Base-by-base conservation (phyloP, 179 eudicot species). In the Nepenthes alata region DNA sequence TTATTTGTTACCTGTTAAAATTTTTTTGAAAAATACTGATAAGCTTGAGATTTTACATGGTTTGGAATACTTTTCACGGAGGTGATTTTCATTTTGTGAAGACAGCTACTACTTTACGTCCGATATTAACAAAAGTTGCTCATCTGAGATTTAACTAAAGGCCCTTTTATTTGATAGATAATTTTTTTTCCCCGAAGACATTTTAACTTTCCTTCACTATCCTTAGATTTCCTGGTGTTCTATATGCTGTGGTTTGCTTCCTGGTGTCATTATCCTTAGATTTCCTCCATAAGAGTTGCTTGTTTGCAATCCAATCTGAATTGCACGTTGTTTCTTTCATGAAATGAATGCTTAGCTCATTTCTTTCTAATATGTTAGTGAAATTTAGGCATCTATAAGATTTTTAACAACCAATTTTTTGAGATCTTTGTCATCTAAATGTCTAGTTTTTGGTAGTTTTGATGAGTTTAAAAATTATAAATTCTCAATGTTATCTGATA, bases 301-400 rank as follows among this genome's bases (percentile, higher is more conserved):
- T 64, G 74, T 63, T 71, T 69, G 67, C 64, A 64, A 51, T 70
- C 67, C 70, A 76, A 78, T 81, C 62, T 74, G 44, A 48, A 60
- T 63, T 47, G 68, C 74, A 70, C 71, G 47, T 49, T 68, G 72
- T 66, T 68, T 59, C 78, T 71, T 80, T 60, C 72, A 60, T 69
- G 25, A 55, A 50, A 53, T 6, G 55, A 37, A 25, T 71, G 15
- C 45, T 56, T 36, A 58, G 3, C 34, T 45, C 8, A 9, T 63
- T 15, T 70, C 9, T 56, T 36, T 9, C 35, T 3, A 12, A 60
- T 35, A 10, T 53, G 57, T 34, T 35, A 41, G 10, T 10, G 16
- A 8, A 8, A 3, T 39, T 6, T 16, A 47, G 16, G 49, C 49
- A 52, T 4, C 11, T 5, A 6, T 38, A 10, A 56, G n/a, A 1